Base-by-base conservation (phyloP, 1,284 basidiomycete species). In the Caloboletus firmus region DNA sequence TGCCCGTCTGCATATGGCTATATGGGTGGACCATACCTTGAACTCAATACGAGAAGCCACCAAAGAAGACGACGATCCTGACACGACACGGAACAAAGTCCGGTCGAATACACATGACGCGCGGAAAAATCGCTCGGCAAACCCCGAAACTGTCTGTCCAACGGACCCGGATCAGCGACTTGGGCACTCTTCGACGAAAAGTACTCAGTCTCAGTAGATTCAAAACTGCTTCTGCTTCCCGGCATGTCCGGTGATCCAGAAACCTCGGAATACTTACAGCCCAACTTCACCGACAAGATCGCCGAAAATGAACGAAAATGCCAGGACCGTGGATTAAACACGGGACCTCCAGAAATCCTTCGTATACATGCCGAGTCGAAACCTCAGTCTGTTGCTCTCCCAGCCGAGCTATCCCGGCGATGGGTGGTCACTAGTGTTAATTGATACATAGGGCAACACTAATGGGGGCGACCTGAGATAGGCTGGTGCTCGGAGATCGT, bases 361-460 rank as follows among this genome's bases (percentile, higher is more conserved):
- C 8, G 13, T n/a, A n/a, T n/a, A 28, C 26, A 8, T 28, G 26
- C 26, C 26, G 1, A n/a, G n/a, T n/a, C n/a, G n/a, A n/a, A n/a
- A n/a, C n/a, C n/a, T 85, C 84, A 85, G 84, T 85, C 83, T 85
- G 80, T 81, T 85, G 84, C 83, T 85, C 84, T 85, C 83, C 84
- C 83, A 85, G 81, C 83, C 85, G 83, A 85, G 83, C 83, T 83
- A 83, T 72, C 74, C 62, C 59, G 62, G 59, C 59, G 32, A 49
- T n/a, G n/a, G n/a, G n/a, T n/a, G n/a, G n/a, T n/a, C n/a, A n/a
- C n/a, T n/a, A n/a, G n/a, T n/a, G n/a, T n/a, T n/a, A n/a, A n/a
- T n/a, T n/a, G n/a, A n/a, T n/a, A n/a, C n/a, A n/a, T n/a, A n/a
- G n/a, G n/a, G n/a, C n/a, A n/a, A n/a, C n/a, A n/a, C n/a, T n/a